Percentiles rank a stretch among this genome's conserved stretches.
phyloP scores from a whole-genome alignment of 495 filamentous ascomycete genomes.

The Hypoxylon fuscum region DNA sequence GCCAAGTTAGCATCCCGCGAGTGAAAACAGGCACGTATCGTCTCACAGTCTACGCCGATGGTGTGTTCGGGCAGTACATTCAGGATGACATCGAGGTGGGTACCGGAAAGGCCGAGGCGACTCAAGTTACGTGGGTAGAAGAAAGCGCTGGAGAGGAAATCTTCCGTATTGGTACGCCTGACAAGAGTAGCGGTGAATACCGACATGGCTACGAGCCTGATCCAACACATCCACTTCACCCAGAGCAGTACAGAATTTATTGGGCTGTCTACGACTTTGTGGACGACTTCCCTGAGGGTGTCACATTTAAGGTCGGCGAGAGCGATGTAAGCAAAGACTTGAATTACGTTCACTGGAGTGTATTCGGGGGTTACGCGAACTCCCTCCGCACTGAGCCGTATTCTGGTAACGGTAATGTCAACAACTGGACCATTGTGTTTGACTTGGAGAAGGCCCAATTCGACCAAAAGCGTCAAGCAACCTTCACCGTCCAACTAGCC shows the following conservation, averaged over 20 bases:
- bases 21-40: constrained; percentile 63
- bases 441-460: constrained; percentile 47
- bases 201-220: constrained; percentile 57
- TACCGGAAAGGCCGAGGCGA: constrained; percentile 44
- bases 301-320: constrained; percentile 61
- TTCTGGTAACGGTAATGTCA: constrained; percentile 53
- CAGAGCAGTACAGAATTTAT: constrained; percentile 62
- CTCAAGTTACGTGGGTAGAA: constrained; percentile 54
- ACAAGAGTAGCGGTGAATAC: constrained; percentile 65
- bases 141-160: constrained; percentile 62
- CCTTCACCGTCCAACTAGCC: constrained; percentile 65
- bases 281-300: constrained; percentile 59
- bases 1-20: constrained; percentile 56
- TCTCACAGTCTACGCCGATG: constrained; percentile 65
- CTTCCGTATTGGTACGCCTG: constrained; percentile 64
- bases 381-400: constrained; percentile 33
- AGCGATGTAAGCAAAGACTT: constrained; percentile 55
- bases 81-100: constrained; percentile 54
- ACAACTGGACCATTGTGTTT: constrained; percentile 65
- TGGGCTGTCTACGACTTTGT: constrained; percentile 64
- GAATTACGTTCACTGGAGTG: constrained; percentile 66
- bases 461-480: constrained; percentile 49
- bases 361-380: constrained; percentile 58
- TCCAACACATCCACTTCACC: constrained; percentile 53
- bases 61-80: constrained; percentile 63